A percentile compares a stretch with the other conserved stretches of the same genome.
Conservation (phyloP, 306 rosid genomes). For the Lathyrus sativus region DNA sequence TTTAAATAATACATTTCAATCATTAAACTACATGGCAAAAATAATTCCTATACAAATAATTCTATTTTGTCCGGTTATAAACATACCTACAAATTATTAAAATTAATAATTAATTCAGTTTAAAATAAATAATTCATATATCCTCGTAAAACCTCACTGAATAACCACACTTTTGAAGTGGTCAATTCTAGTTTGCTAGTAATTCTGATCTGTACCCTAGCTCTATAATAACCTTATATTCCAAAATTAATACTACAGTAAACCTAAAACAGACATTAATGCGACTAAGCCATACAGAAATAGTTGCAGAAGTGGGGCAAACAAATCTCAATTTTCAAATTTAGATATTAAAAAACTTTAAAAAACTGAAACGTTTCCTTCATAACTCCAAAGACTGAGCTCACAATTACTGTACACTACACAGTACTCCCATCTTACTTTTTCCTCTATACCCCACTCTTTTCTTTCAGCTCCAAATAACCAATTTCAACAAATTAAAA, state of each 20-base stretch:
- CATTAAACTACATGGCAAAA: too few species aligned
- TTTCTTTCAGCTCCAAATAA: conserved; percentile 10
- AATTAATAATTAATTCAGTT: too few species aligned
- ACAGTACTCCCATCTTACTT: background rate
- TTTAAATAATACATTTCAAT: too few species aligned
- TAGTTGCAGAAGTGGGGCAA: conserved; percentile 36
- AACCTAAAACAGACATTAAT: background rate
- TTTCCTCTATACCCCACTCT: conserved; percentile 10
- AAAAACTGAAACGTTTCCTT: conserved; percentile 37
- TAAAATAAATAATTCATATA: too few species aligned
- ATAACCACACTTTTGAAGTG: too few species aligned
- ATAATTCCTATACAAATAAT: too few species aligned
- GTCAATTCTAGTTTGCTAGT: too few species aligned
- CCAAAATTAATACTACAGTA: background rate
- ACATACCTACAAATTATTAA: too few species aligned
- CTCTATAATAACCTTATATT: background rate
- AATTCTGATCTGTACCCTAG: too few species aligned
- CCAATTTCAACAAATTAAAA: conserved; percentile 23
- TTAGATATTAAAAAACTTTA: conserved; percentile 27
- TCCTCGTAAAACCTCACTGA: too few species aligned
- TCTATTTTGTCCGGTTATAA: too few species aligned
- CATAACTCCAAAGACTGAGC: conserved; percentile 17
- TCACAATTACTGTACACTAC: conserved; percentile 30
- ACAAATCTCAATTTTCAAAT: conserved; percentile 45
- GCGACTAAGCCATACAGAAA: background rate